Evolutionary conservation across 495 filamentous ascomycete species (phyloP).

Genomic region (Penicillium lividum): DNA sequence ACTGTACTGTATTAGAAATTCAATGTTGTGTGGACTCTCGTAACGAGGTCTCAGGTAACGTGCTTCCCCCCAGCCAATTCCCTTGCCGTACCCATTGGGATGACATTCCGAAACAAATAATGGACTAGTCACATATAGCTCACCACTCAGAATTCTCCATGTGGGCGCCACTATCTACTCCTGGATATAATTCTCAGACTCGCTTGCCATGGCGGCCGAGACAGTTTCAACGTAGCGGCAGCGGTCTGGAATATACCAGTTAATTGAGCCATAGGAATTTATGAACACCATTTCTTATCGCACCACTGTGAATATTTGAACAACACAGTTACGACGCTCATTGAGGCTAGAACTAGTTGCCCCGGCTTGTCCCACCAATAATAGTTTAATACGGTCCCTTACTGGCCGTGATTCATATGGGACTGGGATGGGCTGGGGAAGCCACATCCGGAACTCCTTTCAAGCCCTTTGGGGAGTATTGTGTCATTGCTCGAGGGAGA

Average conservation of each 20-base stretch:
- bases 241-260: background rate
- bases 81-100: conserved; percentile 22
- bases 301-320: background rate
- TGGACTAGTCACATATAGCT: background rate
- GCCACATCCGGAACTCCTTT: conserved; percentile 4
- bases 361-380: conserved; percentile 11
- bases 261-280: background rate
- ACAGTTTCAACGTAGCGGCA: background rate
- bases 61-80: conserved; percentile 5
- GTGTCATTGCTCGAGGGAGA: conserved; percentile 1
- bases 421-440: conserved; percentile 3
- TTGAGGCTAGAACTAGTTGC: conserved; percentile 12
- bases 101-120: conserved; percentile 10
- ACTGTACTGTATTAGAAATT: too few species aligned
- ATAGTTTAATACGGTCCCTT: conserved; percentile 12
- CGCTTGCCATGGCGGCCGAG: background rate
- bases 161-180: conserved; percentile 19
- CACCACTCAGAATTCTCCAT: conserved; percentile 6
- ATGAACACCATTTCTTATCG: background rate
- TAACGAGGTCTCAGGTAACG: background rate
- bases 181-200: background rate
- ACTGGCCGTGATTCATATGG: conserved; percentile 14
- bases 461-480: conserved; percentile 1
- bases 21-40: background rate
- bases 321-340: background rate